Conservation (phyloP, 1,139 yeast genomes). For the Blastobotrys aristatus region DNA sequence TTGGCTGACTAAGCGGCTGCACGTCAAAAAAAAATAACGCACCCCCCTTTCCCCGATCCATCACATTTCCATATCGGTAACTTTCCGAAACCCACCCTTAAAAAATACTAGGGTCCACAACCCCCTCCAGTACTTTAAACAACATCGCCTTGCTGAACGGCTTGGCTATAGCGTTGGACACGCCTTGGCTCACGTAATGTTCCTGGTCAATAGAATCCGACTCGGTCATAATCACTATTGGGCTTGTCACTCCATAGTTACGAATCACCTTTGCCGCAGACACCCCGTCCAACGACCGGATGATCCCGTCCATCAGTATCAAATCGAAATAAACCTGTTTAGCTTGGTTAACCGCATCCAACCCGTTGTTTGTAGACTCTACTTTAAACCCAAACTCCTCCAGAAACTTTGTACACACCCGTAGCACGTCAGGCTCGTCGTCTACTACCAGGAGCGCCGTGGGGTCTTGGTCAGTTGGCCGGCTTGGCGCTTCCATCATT, state of each 20-base stretch:
- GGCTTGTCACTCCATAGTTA: constrained; percentile 68
- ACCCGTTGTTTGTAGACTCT: constrained; percentile 87
- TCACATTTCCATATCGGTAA: too few species aligned
- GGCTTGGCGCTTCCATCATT: constrained; percentile 1
- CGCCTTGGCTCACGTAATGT: constrained; percentile 71
- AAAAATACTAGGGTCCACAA: too few species aligned
- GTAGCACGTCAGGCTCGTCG: constrained; percentile 70
- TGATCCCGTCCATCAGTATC: constrained; percentile 87
- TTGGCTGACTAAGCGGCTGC: too few species aligned
- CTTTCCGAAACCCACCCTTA: too few species aligned
- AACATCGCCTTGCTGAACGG: constrained; percentile 87
- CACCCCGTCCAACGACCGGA: constrained; percentile 94
- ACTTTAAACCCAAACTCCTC: constrained; percentile 88
- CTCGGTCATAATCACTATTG: constrained; percentile 89
- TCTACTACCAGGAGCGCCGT: constrained; percentile 74
- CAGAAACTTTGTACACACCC: constrained; percentile 51
- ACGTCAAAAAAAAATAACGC: too few species aligned
- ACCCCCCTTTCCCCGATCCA: too few species aligned
- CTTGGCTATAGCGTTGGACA: constrained; percentile 87
- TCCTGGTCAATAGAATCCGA: constrained; percentile 14
- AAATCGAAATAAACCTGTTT: constrained; percentile 59
- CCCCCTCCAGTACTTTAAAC: constrained; percentile 39
- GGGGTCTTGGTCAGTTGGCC: constrained; percentile 6
- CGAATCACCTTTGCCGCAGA: constrained; percentile 85
- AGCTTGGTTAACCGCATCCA: constrained; percentile 77